Evolutionary conservation across 306 rosid genomes (phyloP), one percentile per base, ranked within the genome.

Genomic region (Castanea sativa): DNA sequence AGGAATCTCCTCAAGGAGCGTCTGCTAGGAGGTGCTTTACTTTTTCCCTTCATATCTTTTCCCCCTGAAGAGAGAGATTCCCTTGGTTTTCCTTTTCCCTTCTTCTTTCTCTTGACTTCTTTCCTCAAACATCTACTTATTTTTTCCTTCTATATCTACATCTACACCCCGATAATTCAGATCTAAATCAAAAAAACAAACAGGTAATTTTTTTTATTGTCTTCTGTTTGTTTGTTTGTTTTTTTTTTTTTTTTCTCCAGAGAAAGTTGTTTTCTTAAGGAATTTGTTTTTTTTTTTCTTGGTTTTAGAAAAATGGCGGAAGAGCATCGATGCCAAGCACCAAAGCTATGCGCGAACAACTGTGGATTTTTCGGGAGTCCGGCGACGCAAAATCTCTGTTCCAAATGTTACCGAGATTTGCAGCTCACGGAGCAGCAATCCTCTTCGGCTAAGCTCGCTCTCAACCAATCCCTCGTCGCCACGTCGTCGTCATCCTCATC

Each of bases 251-350:
- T 25, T 1, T 25, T 25, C 27, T 25, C 27, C 45, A 2, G 53
- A 49, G 53, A 1, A 49, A 49, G 3, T 67, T 52, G 43, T 7
- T 19, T 59, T 59, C 13, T 21, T 11, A 2, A 23, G 25, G 6
- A 4, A 10, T 21, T 60, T 8, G 4, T 59, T 76, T 30, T 4
- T 32, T 68, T 2, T 71, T 20, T 55, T 59, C 11, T 16, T 53
- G 49, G 59, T 38, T 38, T 7, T 41, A 71, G 23, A 43, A 52
- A 52, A 5, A 93, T 93, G 98, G 98, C 97, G 27, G 98, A 91
- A 87, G 97, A 93, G 76, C 98, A 88, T 79, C 51, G 93, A 79
- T 93, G 94, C 80, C 98, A 90, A 78, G 89, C 94, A 16, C 97
- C 86, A 11, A 85, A 83, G 53, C 89, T 93, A 1, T 93, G 97